Evolutionary conservation across 352 stramenopile genomes (phyloP).

Genomic region (Pythium grandisporangium): DNA sequence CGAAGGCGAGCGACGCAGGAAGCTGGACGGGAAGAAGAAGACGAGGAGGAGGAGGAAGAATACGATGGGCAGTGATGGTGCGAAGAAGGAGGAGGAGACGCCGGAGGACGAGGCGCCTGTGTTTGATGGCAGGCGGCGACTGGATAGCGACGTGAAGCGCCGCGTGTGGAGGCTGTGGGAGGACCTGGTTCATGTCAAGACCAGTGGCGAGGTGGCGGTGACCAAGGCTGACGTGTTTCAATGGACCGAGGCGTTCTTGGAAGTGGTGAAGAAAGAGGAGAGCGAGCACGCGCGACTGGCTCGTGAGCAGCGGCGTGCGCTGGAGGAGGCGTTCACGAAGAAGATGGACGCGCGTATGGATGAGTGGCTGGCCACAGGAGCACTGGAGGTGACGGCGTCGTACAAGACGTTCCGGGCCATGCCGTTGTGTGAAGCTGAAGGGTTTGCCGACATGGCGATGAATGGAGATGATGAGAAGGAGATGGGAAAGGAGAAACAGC

Average conservation of each 20-base stretch:
- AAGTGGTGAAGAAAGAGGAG: conserved; percentile 33
- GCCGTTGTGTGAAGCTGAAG: too few relatives aligned
- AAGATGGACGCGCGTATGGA: conserved; percentile 22
- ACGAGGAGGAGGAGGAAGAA: too few relatives aligned
- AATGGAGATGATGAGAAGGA: not conserved
- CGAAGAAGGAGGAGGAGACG: too few relatives aligned
- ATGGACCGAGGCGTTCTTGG: conserved; percentile 43
- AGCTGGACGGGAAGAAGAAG: too few relatives aligned
- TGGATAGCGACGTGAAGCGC: conserved; percentile 39
- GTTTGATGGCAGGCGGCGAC: conserved; percentile 17
- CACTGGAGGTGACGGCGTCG: conserved; percentile 8
- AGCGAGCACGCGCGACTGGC: conserved; percentile 33
- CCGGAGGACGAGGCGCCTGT: conserved; percentile 8
- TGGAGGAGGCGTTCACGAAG: conserved; percentile 13
- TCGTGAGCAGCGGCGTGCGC: conserved; percentile 28
- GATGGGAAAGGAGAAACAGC: too few relatives aligned
- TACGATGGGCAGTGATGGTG: too few relatives aligned
- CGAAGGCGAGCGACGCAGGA: conserved; percentile 9
- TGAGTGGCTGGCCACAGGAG: conserved; percentile 15
- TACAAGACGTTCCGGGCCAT: conserved; percentile 10
- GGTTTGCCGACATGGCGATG: not conserved
- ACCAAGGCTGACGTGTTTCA: conserved; percentile 45
- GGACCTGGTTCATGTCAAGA: too few relatives aligned
- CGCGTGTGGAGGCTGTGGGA: conserved; percentile 27
- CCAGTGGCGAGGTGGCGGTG: conserved; percentile 7